Conservation (phyloP, 805 yeast genomes). For the Yarrowia divulgata region DNA sequence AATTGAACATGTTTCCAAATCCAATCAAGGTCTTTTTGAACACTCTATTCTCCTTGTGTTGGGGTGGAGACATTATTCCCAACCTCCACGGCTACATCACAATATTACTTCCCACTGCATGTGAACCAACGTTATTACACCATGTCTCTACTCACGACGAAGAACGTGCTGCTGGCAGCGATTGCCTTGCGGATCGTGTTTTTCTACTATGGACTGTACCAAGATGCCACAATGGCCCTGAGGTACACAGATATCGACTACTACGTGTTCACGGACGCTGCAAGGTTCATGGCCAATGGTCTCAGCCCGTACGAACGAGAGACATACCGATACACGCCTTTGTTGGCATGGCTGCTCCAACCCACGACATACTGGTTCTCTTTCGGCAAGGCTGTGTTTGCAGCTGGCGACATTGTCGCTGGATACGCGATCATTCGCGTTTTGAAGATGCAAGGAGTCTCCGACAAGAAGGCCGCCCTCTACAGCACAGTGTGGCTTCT, state of each 20-base stretch:
- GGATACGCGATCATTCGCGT: slow-evolving; percentile 66
- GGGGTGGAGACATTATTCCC: neutral
- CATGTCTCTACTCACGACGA: slow-evolving; percentile 40
- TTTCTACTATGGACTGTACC: slow-evolving; percentile 81
- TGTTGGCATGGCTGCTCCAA: slow-evolving; percentile 79
- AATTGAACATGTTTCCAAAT: neutral
- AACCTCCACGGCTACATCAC: neutral
- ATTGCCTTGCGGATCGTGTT: slow-evolving; percentile 61
- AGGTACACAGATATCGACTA: slow-evolving; percentile 95
- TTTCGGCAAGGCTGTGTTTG: slow-evolving; percentile 82
- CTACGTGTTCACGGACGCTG: slow-evolving; percentile 91
- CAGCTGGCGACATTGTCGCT: slow-evolving; percentile 78
- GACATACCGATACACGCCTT: slow-evolving; percentile 92
- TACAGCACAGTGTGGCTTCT: slow-evolving; percentile 78
- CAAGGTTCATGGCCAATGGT: slow-evolving; percentile 66
- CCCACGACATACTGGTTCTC: slow-evolving; percentile 65
- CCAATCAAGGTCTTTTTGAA: neutral
- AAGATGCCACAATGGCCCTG: slow-evolving; percentile 78
- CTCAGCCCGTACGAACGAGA: slow-evolving; percentile 76
- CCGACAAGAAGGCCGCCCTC: slow-evolving; percentile 52
- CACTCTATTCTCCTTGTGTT: too few relatives aligned
- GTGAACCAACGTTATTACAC: slow-evolving; percentile 16
- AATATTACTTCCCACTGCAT: neutral
- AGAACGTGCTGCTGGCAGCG: slow-evolving; percentile 46
- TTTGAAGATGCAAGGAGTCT: slow-evolving; percentile 49